Evolutionary conservation across 345 rosid species (phyloP), one percentile per base, ranked within the genome.

Genomic region (Euclidium syriacum): DNA sequence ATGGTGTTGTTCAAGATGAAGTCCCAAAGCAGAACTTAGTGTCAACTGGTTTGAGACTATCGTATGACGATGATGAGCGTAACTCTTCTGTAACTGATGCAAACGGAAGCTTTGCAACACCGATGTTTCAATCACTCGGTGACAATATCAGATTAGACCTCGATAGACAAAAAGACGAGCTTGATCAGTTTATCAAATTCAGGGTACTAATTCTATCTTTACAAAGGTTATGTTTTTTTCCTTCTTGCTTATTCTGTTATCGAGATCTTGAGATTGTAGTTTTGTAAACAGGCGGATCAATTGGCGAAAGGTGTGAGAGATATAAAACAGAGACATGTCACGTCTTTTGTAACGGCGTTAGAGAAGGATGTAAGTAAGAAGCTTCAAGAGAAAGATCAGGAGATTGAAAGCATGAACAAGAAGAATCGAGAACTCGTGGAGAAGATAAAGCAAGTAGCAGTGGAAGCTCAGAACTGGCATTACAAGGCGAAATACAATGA

Each of bases 381-480:
- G 78, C 75, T 90, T 8, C 75, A 16, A 38, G 92, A 87, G 63
- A 90, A 83, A 62, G 95, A 90, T 51, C 27, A 78, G 9, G 95
- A 90, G 76, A 72, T 90, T 33, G 83, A 87, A 59, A 85, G 17
- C 52, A 78, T 83, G 74, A 90, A 83, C 64, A 81, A 81, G 44
- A 85, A 77, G 73, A 87, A 87, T 73, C 74, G 65, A 40, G 95
- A 90, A 62, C 83, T 87, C 34, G 69, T 74, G 4, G 88, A 87
- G 59, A 76, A 66, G 62, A 83, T 87, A 75, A 85, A 79, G 67
- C 90, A 85, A 62, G 77, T 81, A 47, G 80, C 83, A 9, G 36
- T 36, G 7, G 95, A 90, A 79, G 83, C 89, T 24, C 90, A 90
- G 66, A 86, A 76, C 54, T 90, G 97, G 95, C 92, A 83, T 44